Base-by-base conservation (phyloP, 2,329 filamentous ascomycete species). In the Ascochyta lentis region DNA sequence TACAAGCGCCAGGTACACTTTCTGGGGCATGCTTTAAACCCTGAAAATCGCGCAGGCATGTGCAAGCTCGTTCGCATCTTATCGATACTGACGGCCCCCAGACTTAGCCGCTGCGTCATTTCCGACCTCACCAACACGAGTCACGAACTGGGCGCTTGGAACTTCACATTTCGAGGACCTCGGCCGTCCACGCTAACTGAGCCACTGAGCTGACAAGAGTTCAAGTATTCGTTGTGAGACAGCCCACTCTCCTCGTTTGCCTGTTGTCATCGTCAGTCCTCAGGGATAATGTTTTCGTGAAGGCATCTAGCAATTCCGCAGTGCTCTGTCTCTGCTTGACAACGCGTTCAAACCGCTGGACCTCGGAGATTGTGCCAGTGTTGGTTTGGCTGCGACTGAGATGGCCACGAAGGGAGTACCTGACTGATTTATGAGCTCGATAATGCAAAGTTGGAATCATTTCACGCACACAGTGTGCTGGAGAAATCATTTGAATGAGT, bases 41-140 rank as follows among this genome's bases (percentile, higher is more conserved):
- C 53, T 43, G 53, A 47, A 16, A 56, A 33, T 22, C 23, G 10
- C 13, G 31, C 23, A 23, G 15, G 26, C 34, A 33, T 33, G n/a
- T 29, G 9, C 27, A 29, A 29, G 27, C 29, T 45, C 33, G 33
- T 23, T 19, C 19, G 19, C 19, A 19, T 19, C 19, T 19, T 49
- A 50, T 50, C 42, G 42, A 47, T 47, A 38, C 37, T 40, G 38
- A 34, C 26, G 34, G 46, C 10, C 34, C 23, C 42, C 47, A 27
- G 33, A 51, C 38, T 39, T 22, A 56, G 53, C 47, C 42, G 31
- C 26, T 38, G 53, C 47, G 41, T 56, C 42, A 51, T 47, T 22
- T 50, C 31, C 34, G 47, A 51, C 50, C 38, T 51, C 33, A 51
- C 47, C 10, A 38, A 50, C 42, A 51, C 53, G 38, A 55, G 24